Evolutionary conservation across 768 basidiomycete genomes (phyloP).

Genomic region (Nidula microcarpa): DNA sequence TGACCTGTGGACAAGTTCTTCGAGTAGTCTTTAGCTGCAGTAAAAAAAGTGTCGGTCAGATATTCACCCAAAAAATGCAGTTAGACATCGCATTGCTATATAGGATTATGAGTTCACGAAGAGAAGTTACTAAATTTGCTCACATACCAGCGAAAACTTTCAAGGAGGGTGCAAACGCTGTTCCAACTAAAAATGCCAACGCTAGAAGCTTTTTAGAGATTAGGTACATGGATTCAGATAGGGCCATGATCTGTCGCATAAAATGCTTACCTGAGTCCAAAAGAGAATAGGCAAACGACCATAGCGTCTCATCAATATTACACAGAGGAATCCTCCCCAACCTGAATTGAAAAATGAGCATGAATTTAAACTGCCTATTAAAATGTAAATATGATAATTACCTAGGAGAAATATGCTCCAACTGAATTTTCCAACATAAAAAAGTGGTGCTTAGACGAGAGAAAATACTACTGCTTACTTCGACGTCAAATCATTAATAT

Average conservation of each 20-base stretch:
- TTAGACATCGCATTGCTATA: constrained; percentile 28
- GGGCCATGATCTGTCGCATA: not conserved
- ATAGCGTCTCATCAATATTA: constrained; percentile 47
- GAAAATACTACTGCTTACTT: constrained; percentile 20
- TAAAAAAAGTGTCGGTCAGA: not conserved
- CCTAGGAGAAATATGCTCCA: constrained; percentile 58
- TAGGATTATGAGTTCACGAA: not conserved
- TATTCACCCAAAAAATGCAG: constrained; percentile 20
- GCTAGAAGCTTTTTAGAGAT: constrained; percentile 34
- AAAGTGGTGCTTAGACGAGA: not conserved
- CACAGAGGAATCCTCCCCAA: constrained; percentile 47
- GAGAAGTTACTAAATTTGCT: not conserved
- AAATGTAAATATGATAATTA: constrained; percentile 8
- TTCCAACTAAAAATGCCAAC: constrained; percentile 47
- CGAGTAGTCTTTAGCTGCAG: not conserved
- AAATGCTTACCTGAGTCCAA: constrained; percentile 44
- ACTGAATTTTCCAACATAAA: constrained; percentile 19
- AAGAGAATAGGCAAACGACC: constrained; percentile 61
- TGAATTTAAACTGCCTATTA: not conserved
- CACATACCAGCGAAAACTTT: constrained; percentile 33
- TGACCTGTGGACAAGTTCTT: constrained; percentile 52
- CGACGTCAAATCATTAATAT: constrained; percentile 56
- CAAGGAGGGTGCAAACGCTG: constrained; percentile 48
- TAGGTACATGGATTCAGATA: not conserved
- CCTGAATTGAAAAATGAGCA: constrained; percentile 9